Evolutionary conservation across 106 monocot species (phyloP).

Genomic region (Dendrobium huoshanense): DNA sequence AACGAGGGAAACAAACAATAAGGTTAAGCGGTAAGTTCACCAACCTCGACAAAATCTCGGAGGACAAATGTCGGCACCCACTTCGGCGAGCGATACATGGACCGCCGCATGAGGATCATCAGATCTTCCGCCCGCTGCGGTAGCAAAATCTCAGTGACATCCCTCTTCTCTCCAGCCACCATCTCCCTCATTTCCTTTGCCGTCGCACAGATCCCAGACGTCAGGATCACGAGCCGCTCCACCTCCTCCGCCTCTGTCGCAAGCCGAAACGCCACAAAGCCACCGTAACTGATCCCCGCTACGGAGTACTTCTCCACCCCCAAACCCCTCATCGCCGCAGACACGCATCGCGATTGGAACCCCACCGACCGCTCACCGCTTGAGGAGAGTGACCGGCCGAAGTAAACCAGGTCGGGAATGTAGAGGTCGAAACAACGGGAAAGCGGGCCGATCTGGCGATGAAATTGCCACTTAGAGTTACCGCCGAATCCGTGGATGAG

Average conservation of each 20-base stretch:
- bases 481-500: constrained; percentile 67
- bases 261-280: constrained; percentile 59
- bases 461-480: constrained; percentile 54
- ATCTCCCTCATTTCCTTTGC: constrained; percentile 27
- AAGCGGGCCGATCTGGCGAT: constrained; percentile 28
- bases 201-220: constrained; percentile 29
- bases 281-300: constrained; percentile 55
- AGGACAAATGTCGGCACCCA: constrained; percentile 61
- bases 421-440: constrained; percentile 45
- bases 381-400: constrained; percentile 29
- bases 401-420: constrained; percentile 59
- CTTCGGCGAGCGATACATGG: constrained; percentile 34
- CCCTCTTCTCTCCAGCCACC: constrained; percentile 33
- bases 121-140: constrained; percentile 46
- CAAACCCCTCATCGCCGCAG: constrained; percentile 30
- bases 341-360: constrained; percentile 43
- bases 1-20: neutral
- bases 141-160: constrained; percentile 45
- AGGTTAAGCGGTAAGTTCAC: constrained; percentile 10
- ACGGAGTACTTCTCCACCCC: constrained; percentile 36
- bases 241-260: constrained; percentile 31
- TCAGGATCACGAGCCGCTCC: constrained; percentile 38
- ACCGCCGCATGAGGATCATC: constrained; percentile 31
- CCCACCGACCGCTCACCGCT: constrained; percentile 23
- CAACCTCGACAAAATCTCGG: constrained; percentile 53